Evolutionary conservation across 2,329 filamentous ascomycete species (phyloP), one percentile per base, ranked within the genome.

Genomic region (Xylaria sp.): DNA sequence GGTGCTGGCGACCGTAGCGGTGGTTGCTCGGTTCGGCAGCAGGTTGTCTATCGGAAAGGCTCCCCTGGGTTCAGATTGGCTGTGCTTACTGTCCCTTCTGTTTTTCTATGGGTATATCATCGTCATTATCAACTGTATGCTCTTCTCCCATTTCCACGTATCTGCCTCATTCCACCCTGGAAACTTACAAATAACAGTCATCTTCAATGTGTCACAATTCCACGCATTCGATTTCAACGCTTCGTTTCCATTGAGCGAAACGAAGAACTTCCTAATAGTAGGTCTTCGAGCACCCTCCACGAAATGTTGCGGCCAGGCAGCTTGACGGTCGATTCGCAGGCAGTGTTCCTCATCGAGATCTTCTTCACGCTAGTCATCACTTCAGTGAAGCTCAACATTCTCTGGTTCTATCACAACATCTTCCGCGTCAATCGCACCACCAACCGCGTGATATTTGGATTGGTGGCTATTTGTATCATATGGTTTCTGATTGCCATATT

Each of bases 381-480:
- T n/a, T 15, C 20, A 1, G 31, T 62, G 15, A 52, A 62, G 25
- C 33, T 62, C 4, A 62, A 46, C 48, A 62, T 62, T 41, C 59
- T 62, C 33, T 62, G 59, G 59, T 62, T 62, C 12, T 62, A 62
- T 33, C 36, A 52, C 13, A 25, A 2, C 5, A 28, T 62, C 23
- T 62, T 62, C 59, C 23, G 18, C 1, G 20, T 62, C 1, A 13
- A 62, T 12, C 28, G 6, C 12, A 28, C n/a, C n/a, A 10, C 9
- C 46, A 20, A 25, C 46, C 54, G 25, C 9, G n/a, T 43, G 6
- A 60, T 65, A n/a, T 13, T 28, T 2, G 36, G n/a, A 9, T 23
- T 43, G 1, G 31, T 20, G 3, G 51, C 15, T 28, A 23, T 56
- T 10, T 61, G 57, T 25, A 7, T 66, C 2, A 3, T 55, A 8